Evolutionary conservation across 2,329 filamentous ascomycete species (phyloP).

Genomic region (Cladophialophora psammophila): DNA sequence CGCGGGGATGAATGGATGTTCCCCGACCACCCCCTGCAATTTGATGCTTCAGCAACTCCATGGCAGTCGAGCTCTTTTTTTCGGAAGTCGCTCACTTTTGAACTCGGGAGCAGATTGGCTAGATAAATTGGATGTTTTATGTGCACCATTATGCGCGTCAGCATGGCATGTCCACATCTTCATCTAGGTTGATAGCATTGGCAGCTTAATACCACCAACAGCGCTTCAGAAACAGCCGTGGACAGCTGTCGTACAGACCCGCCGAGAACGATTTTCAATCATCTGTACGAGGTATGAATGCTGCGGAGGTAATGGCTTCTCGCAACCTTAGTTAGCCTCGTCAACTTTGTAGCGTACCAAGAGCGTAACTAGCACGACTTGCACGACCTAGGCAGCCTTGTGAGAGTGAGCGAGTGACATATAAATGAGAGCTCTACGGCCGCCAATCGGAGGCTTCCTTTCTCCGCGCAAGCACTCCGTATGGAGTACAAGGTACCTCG

Average conservation of each 20-base stretch:
- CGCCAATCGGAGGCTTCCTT: conserved; percentile 15
- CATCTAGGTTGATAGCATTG: neutral
- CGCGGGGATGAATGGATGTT: neutral
- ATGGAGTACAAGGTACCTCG: neutral
- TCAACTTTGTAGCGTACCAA: too few species aligned
- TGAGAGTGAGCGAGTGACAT: neutral
- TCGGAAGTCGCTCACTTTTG: neutral
- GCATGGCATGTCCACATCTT: neutral
- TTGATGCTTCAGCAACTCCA: neutral
- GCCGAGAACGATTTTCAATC: neutral
- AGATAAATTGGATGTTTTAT: neutral
- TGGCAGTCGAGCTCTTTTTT: neutral
- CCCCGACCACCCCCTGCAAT: neutral
- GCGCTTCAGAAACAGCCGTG: neutral
- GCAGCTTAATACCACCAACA: neutral
- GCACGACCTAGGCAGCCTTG: neutral
- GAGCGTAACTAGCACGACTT: too few species aligned
- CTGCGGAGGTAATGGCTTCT: neutral
- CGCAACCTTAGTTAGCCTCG: neutral
- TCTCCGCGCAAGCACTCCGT: conserved; percentile 2
- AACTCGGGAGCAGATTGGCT: too few species aligned
- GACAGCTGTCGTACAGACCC: neutral
- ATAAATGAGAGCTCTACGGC: neutral
- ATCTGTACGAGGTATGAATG: neutral
- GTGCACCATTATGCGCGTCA: too few species aligned